Evolutionary conservation across 1,284 basidiomycete genomes (phyloP).

Genomic region (Sanghuangporus baumii): DNA sequence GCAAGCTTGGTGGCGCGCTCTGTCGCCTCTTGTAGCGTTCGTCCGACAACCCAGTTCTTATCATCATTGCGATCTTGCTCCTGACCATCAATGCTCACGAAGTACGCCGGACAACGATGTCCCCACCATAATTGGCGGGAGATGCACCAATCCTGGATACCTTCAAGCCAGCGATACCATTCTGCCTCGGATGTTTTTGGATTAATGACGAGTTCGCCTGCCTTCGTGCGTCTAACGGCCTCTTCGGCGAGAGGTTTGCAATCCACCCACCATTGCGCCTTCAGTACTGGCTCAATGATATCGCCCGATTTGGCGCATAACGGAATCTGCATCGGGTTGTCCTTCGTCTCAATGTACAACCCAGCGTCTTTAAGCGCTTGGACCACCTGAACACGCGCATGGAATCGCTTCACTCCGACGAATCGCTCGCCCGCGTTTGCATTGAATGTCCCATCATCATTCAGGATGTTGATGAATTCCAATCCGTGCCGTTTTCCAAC

Average conservation of each 20-base stretch:
- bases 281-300: constrained; percentile 92
- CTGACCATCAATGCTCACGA: constrained; percentile 81
- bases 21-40: constrained; percentile 75
- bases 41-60: constrained; percentile 89
- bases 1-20: constrained; percentile 75
- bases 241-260: constrained; percentile 91
- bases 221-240: constrained; percentile 82
- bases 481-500: constrained; percentile 87
- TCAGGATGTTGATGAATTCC: constrained; percentile 93
- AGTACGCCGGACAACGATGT: constrained; percentile 94
- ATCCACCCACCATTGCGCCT: constrained; percentile 99
- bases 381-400: constrained; percentile 82
- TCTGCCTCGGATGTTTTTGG: constrained; percentile 89
- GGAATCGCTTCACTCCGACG: constrained; percentile 96
- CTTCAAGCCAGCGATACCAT: constrained; percentile 96
- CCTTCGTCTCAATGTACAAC: constrained; percentile 87
- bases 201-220: constrained; percentile 79
- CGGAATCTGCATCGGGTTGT: constrained; percentile 94
- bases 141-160: constrained; percentile 99
- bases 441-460: constrained; percentile 97
- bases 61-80: constrained; percentile 70
- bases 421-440: constrained; percentile 82
- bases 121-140: constrained; percentile 99
- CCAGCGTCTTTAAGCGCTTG: constrained; percentile 84
- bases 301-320: constrained; percentile 95